Percentiles rank a stretch among this genome's conserved stretches.
Conservation (phyloP, 306 rosid genomes). For the Arachis hypogaea region DNA sequence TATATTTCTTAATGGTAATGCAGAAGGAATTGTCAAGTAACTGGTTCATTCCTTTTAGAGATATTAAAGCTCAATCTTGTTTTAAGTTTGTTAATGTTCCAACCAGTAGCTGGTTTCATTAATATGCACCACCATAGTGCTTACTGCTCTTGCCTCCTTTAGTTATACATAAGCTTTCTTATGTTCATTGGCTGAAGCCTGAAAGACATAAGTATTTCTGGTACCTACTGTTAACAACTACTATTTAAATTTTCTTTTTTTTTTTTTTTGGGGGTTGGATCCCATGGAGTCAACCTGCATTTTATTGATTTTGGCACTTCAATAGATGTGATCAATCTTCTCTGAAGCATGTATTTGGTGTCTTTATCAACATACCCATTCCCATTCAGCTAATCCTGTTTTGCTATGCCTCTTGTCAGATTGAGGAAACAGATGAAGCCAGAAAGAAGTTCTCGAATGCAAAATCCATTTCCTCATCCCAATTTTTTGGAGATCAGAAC, state of each 20-base stretch:
- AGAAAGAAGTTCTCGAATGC: constrained; percentile 96
- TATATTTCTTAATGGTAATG: too few species aligned
- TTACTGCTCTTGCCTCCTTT: neutral
- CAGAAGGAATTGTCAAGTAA: too few species aligned
- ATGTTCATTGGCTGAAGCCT: neutral
- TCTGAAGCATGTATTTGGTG: neutral
- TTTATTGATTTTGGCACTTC: constrained; percentile 22
- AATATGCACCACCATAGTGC: too few species aligned
- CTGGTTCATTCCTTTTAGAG: too few species aligned
- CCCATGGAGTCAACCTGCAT: neutral
- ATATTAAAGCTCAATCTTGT: too few species aligned
- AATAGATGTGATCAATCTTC: constrained; percentile 7
- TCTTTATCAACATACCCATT: neutral
- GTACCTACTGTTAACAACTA: neutral
- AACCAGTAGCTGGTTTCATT: too few species aligned
- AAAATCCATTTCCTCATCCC: constrained; percentile 93
- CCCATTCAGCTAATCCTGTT: constrained; percentile 14
- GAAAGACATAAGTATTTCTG: constrained; percentile 7
- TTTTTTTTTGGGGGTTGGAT: neutral
- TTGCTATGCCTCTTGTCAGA: constrained; percentile 41
- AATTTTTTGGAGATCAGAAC: constrained; percentile 87
- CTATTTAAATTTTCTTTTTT: neutral
- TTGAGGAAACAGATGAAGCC: constrained; percentile 92
- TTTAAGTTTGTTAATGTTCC: too few species aligned
- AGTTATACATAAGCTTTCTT: neutral